Conservation (phyloP, 2,329 filamentous ascomycete species). For the Penicillium sp. region DNA sequence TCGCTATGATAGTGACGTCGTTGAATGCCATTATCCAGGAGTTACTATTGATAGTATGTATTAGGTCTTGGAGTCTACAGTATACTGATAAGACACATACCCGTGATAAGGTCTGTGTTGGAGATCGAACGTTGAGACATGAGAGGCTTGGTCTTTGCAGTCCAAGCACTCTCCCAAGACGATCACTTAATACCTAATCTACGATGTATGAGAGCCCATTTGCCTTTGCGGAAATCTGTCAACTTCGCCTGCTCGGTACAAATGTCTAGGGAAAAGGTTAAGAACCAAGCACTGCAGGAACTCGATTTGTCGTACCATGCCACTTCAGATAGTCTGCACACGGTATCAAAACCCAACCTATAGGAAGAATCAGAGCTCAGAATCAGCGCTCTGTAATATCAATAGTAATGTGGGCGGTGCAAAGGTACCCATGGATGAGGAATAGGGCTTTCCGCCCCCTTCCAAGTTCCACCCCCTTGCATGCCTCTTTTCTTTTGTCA, state of each 20-base stretch:
- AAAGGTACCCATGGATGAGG: constrained; percentile 5
- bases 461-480: constrained; percentile 14
- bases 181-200: neutral
- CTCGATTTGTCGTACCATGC: neutral
- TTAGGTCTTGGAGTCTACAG: neutral
- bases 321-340: neutral
- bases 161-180: neutral
- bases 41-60: too few species aligned
- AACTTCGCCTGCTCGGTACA: neutral
- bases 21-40: neutral
- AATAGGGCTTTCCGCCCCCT: constrained; percentile 1
- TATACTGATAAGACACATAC: neutral
- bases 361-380: neutral
- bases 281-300: neutral
- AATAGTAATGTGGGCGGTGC: constrained; percentile 10
- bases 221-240: neutral
- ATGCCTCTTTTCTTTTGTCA: constrained; percentile 6
- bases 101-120: neutral
- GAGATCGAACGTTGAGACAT: neutral
- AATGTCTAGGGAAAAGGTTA: neutral
- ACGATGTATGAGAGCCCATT: neutral
- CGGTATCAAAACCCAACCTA: neutral
- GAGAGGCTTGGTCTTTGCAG: too few species aligned
- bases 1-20: neutral
- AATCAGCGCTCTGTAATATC: neutral